These are phyloP conservation scores for Pichia sp. DNA, from an alignment of 1,139 yeast species.

Conservation along the genomic window DNA sequence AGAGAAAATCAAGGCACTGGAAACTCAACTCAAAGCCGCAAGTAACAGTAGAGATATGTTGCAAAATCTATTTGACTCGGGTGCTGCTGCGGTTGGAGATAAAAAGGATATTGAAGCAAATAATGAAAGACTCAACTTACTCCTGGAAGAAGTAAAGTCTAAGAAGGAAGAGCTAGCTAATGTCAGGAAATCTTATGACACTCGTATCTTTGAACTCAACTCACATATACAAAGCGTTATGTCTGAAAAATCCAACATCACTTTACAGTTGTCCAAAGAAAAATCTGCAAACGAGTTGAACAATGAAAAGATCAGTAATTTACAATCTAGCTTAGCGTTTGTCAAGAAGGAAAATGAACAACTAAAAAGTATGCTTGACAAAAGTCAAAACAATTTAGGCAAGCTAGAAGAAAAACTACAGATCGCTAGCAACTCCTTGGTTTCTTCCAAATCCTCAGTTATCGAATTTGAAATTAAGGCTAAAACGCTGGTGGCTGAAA, in stretches of 20 bases:
- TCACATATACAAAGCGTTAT: conserved; percentile 36
- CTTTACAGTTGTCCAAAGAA: conserved; percentile 43
- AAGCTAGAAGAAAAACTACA: conserved; percentile 55
- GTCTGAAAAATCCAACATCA: conserved; percentile 48
- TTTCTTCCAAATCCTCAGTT: conserved; percentile 40
- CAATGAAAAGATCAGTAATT: conserved; percentile 41
- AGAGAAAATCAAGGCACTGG: conserved; percentile 52
- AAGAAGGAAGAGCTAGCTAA: conserved; percentile 27
- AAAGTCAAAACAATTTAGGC: conserved; percentile 52
- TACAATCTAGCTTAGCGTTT: conserved; percentile 37
- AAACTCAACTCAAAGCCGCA: conserved; percentile 48
- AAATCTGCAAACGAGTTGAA: conserved; percentile 43
- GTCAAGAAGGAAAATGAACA: conserved; percentile 44
- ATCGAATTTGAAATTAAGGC: conserved; percentile 42
- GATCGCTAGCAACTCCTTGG: conserved; percentile 50
- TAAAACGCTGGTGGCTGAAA: conserved; percentile 53
- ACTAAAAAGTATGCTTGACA: conserved; percentile 39
- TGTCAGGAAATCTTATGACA: conserved; percentile 40
- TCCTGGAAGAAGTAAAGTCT: conserved; percentile 30
- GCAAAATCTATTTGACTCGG: conserved; percentile 35
- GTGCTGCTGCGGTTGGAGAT: conserved; percentile 32
- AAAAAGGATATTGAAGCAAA: conserved; percentile 21
- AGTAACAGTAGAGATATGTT: conserved; percentile 65
- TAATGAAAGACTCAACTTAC: conserved; percentile 35
- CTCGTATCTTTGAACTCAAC: conserved; percentile 40